A percentile compares a stretch with the other conserved stretches of the same genome.
Evolutionary conservation across 768 basidiomycete genomes (phyloP).

Genomic region (Candolleomyces efflorescens): DNA sequence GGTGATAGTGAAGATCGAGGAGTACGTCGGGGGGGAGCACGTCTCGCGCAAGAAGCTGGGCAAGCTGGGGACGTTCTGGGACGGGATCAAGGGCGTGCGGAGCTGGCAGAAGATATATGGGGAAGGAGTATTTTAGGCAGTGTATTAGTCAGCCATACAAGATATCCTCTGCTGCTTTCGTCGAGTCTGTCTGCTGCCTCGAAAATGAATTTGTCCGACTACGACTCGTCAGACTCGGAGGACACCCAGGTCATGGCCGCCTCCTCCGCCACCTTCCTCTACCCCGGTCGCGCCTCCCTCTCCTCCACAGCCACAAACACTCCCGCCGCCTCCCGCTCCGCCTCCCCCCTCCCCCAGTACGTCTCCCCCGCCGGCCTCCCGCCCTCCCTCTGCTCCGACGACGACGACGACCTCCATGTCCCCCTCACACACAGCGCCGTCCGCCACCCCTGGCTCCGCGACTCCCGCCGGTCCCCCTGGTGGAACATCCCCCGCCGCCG

Average conservation of each 20-base stretch:
- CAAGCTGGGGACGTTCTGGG: constrained; percentile 74
- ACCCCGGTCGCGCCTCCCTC: constrained; percentile 34
- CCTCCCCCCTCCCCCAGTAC: constrained; percentile 55
- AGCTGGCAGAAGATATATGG: constrained; percentile 72
- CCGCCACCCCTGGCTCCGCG: constrained; percentile 36
- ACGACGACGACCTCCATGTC: constrained; percentile 55
- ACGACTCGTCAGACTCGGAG: constrained; percentile 21
- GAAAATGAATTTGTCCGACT: background rate
- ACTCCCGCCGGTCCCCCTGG: constrained; percentile 45
- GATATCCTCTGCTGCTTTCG: background rate
- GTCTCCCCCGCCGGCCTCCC: constrained; percentile 38
- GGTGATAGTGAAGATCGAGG: constrained; percentile 49
- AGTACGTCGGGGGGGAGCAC: constrained; percentile 44
- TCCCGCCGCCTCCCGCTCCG: constrained; percentile 58
- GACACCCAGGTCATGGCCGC: constrained; percentile 25
- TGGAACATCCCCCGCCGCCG: constrained; percentile 52
- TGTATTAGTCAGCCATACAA: background rate
- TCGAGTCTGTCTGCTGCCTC: background rate
- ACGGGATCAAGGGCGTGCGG: constrained; percentile 52
- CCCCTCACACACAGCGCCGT: constrained; percentile 30
- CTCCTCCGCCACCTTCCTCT: constrained; percentile 4
- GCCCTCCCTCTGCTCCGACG: constrained; percentile 56
- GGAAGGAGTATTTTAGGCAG: constrained; percentile 37
- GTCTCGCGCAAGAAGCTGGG: constrained; percentile 37
- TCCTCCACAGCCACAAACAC: constrained; percentile 42